Percentiles rank a stretch among this genome's conserved stretches.
Conservation (phyloP, 345 rosid genomes). For the Salix viminalis region DNA sequence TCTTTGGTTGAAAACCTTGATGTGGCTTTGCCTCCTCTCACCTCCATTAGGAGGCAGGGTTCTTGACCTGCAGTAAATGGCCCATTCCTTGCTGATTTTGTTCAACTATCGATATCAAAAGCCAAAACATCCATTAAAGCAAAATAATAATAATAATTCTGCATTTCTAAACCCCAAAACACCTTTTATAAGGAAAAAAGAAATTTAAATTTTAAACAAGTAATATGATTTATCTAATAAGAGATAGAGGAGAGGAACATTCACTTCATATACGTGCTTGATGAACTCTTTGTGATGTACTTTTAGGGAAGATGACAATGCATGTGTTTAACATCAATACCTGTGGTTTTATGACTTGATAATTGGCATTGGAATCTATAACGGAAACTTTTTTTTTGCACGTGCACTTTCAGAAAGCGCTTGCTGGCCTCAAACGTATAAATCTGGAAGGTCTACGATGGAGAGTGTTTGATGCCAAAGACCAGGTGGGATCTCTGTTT, state of each 20-base stretch:
- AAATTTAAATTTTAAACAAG: no score
- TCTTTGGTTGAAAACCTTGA: neutral
- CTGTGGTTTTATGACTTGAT: slow-evolving; percentile 6
- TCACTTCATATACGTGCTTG: neutral
- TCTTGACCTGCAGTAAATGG: neutral
- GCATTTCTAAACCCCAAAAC: neutral
- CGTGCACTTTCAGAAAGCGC: slow-evolving; percentile 68
- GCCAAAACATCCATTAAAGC: neutral
- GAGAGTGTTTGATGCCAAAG: slow-evolving; percentile 98
- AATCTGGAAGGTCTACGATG: slow-evolving; percentile 90
- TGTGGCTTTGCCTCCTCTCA: neutral
- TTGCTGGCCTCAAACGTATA: slow-evolving; percentile 86
- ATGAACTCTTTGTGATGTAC: neutral
- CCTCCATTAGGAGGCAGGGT: neutral
- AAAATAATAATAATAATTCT: no score
- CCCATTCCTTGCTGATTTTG: neutral
- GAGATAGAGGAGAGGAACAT: neutral
- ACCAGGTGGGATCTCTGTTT: slow-evolving; percentile 53
- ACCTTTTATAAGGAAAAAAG: neutral
- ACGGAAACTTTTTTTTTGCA: neutral
- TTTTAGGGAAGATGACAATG: neutral
- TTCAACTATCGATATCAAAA: neutral
- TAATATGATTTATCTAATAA: neutral
- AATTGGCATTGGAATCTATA: neutral
- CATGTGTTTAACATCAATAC: neutral